Base-by-base conservation (phyloP, 805 yeast genomes). In the Metschnikowia santaceciliae region DNA sequence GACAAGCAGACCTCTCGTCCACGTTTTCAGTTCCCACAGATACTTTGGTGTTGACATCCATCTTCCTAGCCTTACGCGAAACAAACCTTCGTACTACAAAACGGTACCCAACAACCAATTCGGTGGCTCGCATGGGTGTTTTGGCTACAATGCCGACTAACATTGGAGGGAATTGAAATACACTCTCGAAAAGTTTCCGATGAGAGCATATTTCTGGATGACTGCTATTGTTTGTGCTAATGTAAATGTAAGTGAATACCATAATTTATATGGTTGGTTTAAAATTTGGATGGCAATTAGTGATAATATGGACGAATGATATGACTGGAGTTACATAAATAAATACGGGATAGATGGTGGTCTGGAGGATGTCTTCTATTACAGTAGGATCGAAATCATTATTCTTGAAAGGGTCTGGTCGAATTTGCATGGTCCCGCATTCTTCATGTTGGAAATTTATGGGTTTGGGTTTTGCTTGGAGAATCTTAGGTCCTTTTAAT, bases 11-110 rank as follows among this genome's bases (percentile, higher is more conserved):
- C 44, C 35, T 55, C 13, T 53, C 64, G 49, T 65, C 71, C 23
- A 68, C 74, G 1, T 58, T 62, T 17, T 69, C 75, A 14, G 61
- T 68, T 3, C 70, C 66, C 42, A 32, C 55, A 13, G 75, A 73
- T 54, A 56, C 62, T 20, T 55, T 69, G 52, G 73, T 71, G 5
- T 47, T 74, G 32, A 48, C 55, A 33, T 64, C 73, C 42, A 58
- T 72, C 2, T 37, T 69, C 41, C 34, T 68, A 38, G 61, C 71
- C 3, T 52, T 73, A 35, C 57, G 76, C 32, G 77, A 73, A 44
- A 56, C 63, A 11, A 59, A 63, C 2, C 47, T 69, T 8, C 63
- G 69, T 44, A 59, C 60, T 2, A 48, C 56, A 3, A 52, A 50
- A 33, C 49, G 49, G 38, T 50, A 50, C 38, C 52, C 56, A 15